Percentiles rank a stretch among this genome's conserved stretches.
phyloP scores from a whole-genome alignment of 768 basidiomycete species.

The Pisolithus albus region DNA sequence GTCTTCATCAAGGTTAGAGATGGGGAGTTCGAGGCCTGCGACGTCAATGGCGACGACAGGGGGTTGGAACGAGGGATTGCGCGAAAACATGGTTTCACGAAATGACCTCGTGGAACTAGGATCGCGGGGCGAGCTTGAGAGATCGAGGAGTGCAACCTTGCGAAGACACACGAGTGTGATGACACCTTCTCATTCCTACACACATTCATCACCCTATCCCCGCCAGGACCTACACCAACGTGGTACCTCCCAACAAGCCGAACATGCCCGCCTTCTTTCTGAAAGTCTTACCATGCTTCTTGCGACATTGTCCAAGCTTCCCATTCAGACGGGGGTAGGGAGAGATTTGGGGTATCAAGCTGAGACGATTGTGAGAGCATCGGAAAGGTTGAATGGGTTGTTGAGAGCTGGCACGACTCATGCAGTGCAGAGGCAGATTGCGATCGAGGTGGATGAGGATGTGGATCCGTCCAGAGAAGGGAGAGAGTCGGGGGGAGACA shows the following conservation, averaged over 20 bases:
- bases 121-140: slow-evolving; percentile 9
- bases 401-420: slow-evolving; percentile 48
- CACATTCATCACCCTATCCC: too few species aligned
- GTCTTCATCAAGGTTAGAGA: too few species aligned
- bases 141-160: slow-evolving; percentile 6
- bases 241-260: slow-evolving; percentile 23
- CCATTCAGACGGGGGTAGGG: slow-evolving; percentile 36
- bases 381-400: slow-evolving; percentile 61
- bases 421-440: slow-evolving; percentile 69
- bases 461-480: slow-evolving; percentile 5
- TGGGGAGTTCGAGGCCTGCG: slow-evolving; percentile 32
- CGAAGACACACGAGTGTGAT: slow-evolving; percentile 9
- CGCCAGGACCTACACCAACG: too few species aligned
- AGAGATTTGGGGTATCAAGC: slow-evolving; percentile 57
- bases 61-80: too few species aligned
- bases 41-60: slow-evolving; percentile 45
- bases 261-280: slow-evolving; percentile 65
- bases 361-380: slow-evolving; percentile 53
- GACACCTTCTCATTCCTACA: slow-evolving; percentile 8
- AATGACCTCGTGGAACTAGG: slow-evolving; percentile 14
- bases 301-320: slow-evolving; percentile 50
- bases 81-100: slow-evolving; percentile 15
- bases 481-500: too few species aligned
- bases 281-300: slow-evolving; percentile 70
- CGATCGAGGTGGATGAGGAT: slow-evolving; percentile 61